Evolutionary conservation across 768 basidiomycete species (phyloP).

Genomic region (Auriscalpium microsporum): DNA sequence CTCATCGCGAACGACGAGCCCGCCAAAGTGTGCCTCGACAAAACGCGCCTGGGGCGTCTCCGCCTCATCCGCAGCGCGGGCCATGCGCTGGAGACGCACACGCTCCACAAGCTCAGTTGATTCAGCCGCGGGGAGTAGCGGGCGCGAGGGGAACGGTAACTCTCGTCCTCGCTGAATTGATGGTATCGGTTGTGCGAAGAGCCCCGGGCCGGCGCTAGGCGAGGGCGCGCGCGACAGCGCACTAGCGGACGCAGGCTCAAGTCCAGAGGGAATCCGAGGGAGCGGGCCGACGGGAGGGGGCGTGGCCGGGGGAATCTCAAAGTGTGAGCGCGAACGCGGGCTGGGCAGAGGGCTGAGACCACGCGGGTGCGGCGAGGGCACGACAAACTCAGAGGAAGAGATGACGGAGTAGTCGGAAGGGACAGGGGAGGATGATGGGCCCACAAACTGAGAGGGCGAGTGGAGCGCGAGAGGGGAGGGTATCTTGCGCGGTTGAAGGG

Average conservation of each 20-base stretch:
- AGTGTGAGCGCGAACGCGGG: slow-evolving; percentile 7
- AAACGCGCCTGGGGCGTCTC: neutral
- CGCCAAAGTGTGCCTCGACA: neutral
- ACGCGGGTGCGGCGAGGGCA: neutral
- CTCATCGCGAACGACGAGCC: slow-evolving; percentile 4
- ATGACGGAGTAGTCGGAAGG: slow-evolving; percentile 8
- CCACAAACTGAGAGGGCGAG: neutral
- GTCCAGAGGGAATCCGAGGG: slow-evolving; percentile 4
- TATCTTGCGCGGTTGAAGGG: neutral
- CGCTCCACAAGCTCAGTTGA: slow-evolving; percentile 16
- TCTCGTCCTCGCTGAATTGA: slow-evolving; percentile 35
- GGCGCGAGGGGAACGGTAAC: slow-evolving; percentile 42
- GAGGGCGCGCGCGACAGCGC: neutral
- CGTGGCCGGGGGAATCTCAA: slow-evolving; percentile 14
- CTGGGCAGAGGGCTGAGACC: neutral
- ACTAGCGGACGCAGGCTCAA: neutral
- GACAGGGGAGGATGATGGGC: neutral
- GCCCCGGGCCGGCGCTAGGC: neutral
- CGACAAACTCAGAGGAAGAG: slow-evolving; percentile 12
- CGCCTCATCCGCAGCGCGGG: neutral
- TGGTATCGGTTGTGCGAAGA: slow-evolving; percentile 9
- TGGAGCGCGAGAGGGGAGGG: slow-evolving; percentile 3
- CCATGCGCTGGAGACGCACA: neutral
- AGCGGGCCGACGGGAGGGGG: slow-evolving; percentile 14
- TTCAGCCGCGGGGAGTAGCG: slow-evolving; percentile 24